Percentiles rank a stretch among this genome's conserved stretches.
phyloP scores from a whole-genome alignment of 371 early-diverging fungal species.

The Actinomucor elegans region DNA sequence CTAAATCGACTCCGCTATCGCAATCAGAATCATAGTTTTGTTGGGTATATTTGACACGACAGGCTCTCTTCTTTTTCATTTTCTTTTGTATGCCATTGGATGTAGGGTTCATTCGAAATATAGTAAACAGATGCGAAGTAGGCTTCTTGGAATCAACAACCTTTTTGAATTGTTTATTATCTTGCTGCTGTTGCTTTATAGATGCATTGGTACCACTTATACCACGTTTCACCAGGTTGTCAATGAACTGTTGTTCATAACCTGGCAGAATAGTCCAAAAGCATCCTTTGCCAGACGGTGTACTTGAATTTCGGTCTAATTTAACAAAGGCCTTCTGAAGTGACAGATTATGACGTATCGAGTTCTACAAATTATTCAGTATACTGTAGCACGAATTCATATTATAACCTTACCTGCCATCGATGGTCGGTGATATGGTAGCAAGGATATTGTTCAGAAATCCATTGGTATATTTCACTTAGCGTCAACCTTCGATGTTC shows the following conservation, averaged over 20 bases:
- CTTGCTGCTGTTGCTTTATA: neutral
- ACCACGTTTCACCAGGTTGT: conserved; percentile 26
- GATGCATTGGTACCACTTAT: neutral
- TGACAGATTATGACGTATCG: conserved; percentile 89
- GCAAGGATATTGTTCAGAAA: conserved; percentile 77
- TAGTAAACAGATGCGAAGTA: conserved; percentile 14
- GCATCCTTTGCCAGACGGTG: conserved; percentile 90
- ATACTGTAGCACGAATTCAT: neutral
- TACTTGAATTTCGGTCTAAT: conserved; percentile 74
- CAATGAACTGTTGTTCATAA: conserved; percentile 43
- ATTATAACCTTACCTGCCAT: conserved; percentile 72
- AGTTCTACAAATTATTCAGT: conserved; percentile 1
- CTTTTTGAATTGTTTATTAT: conserved; percentile 1
- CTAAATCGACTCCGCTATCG: conserved; percentile 22
- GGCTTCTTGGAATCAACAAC: neutral
- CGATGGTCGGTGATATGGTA: conserved; percentile 71
- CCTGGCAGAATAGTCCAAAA: conserved; percentile 84
- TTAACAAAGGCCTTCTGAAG: conserved; percentile 64
- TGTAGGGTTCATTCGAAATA: conserved; percentile 19
- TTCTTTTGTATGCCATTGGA: neutral
- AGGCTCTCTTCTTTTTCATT: neutral
- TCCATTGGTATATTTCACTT: conserved; percentile 92
- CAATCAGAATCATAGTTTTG: conserved; percentile 19
- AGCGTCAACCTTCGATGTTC: conserved; percentile 78
- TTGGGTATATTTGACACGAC: too few relatives aligned